phyloP scores from a whole-genome alignment of 352 stramenopile genomes.

The Globisporangium abappressorium region DNA sequence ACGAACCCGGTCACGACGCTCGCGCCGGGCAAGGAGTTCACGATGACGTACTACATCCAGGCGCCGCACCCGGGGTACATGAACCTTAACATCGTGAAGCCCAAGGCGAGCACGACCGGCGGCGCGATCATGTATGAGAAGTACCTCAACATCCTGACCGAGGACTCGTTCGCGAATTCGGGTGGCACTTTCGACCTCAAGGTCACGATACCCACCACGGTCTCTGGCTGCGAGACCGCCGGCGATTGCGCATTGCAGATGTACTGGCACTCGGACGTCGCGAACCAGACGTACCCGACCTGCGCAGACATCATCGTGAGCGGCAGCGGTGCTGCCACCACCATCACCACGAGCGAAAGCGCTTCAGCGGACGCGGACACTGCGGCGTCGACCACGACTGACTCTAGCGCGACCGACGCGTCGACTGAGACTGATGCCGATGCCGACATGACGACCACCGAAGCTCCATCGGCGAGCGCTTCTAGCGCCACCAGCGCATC shows the following conservation, averaged over 20 bases:
- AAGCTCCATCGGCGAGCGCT: not conserved
- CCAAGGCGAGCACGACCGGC: conserved; percentile 33
- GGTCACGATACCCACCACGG: conserved; percentile 37
- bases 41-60: conserved; percentile 52
- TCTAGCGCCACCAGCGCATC: not conserved
- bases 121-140: conserved; percentile 53
- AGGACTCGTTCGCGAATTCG: conserved; percentile 30
- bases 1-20: conserved; percentile 43
- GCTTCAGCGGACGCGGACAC: conserved; percentile 6
- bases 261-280: conserved; percentile 60
- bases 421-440: not conserved
- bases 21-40: conserved; percentile 36
- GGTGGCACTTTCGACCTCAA: conserved; percentile 28
- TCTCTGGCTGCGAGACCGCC: conserved; percentile 38
- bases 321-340: conserved; percentile 9
- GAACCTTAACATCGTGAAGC: conserved; percentile 56
- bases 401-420: conserved; percentile 1
- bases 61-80: conserved; percentile 50
- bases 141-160: conserved; percentile 17
- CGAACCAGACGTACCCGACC: conserved; percentile 59
- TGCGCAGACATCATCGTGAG: conserved; percentile 24
- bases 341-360: conserved; percentile 15
- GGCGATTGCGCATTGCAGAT: conserved; percentile 58
- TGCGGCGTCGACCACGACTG: not conserved
- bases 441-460: not conserved